Conservation (phyloP, 208 protist species). For the Leishmania tropica region DNA sequence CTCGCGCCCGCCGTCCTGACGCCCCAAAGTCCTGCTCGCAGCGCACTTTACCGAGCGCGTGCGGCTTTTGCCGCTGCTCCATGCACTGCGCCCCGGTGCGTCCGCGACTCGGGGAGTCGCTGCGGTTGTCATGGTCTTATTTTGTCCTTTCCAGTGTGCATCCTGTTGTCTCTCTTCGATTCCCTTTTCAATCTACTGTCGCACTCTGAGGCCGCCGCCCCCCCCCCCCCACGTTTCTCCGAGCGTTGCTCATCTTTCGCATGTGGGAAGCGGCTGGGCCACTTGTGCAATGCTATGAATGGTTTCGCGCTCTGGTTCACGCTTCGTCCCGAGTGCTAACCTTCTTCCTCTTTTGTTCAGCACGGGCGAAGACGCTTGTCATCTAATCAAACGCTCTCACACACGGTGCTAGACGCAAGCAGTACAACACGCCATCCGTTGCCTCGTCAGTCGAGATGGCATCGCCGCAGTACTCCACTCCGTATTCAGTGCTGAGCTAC, state of each 20-base stretch:
- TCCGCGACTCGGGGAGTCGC: too few relatives aligned
- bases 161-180: too few relatives aligned
- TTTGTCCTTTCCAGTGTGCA: too few relatives aligned
- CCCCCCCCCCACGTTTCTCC: not conserved
- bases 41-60: too few relatives aligned
- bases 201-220: too few relatives aligned
- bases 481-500: constrained; percentile 39
- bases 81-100: too few relatives aligned
- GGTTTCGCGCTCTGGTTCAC: not conserved
- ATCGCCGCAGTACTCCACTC: constrained; percentile 37
- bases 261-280: not conserved
- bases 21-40: too few relatives aligned
- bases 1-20: too few relatives aligned
- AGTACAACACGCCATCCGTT: not conserved
- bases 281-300: not conserved
- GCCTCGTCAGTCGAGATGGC: constrained; percentile 7
- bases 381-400: not conserved
- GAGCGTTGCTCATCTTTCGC: not conserved
- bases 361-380: not conserved
- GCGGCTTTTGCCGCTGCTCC: too few relatives aligned
- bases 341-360: not conserved
- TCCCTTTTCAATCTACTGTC: too few relatives aligned
- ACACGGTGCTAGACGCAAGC: not conserved
- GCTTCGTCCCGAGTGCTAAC: not conserved
- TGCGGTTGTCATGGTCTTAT: too few relatives aligned